Evolutionary conservation across 345 rosid species (phyloP).

Genomic region (Dovyalis caffra): DNA sequence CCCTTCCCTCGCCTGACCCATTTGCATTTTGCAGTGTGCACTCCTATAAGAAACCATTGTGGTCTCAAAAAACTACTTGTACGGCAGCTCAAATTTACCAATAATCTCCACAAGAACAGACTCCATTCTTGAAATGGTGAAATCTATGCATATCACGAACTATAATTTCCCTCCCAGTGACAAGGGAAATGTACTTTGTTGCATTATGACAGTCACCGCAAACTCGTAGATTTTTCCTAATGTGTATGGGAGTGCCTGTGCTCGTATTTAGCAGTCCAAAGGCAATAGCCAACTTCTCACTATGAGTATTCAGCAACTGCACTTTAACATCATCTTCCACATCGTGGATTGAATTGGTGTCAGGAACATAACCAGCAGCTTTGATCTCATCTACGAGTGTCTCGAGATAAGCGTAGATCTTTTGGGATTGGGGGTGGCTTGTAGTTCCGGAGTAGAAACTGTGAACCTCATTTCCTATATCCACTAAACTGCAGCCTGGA

Average conservation of each 20-base stretch:
- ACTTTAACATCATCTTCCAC: slow-evolving; percentile 33
- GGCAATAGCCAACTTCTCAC: slow-evolving; percentile 35
- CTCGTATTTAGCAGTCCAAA: slow-evolving; percentile 28
- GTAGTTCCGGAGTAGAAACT: slow-evolving; percentile 30
- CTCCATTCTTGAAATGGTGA: slow-evolving; percentile 32
- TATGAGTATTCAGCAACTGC: slow-evolving; percentile 29
- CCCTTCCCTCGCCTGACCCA: too few species aligned
- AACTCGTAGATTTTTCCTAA: slow-evolving; percentile 34
- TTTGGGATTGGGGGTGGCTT: slow-evolving; percentile 27
- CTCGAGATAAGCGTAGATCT: slow-evolving; percentile 24
- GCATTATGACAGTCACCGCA: too few species aligned
- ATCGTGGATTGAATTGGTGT: slow-evolving; percentile 30
- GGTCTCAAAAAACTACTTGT: neutral
- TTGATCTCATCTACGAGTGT: slow-evolving; percentile 24
- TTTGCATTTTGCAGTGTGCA: too few species aligned
- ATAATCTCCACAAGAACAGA: too few species aligned
- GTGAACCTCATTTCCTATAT: slow-evolving; percentile 24
- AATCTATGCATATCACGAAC: slow-evolving; percentile 39
- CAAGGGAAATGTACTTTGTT: slow-evolving; percentile 32
- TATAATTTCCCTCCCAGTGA: slow-evolving; percentile 26
- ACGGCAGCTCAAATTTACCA: slow-evolving; percentile 13
- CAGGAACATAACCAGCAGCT: slow-evolving; percentile 31
- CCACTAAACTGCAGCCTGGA: slow-evolving; percentile 36
- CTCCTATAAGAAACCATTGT: too few species aligned
- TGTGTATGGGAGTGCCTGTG: slow-evolving; percentile 25